phyloP scores from a whole-genome alignment of 768 basidiomycete species.

The Suillus paluster region DNA sequence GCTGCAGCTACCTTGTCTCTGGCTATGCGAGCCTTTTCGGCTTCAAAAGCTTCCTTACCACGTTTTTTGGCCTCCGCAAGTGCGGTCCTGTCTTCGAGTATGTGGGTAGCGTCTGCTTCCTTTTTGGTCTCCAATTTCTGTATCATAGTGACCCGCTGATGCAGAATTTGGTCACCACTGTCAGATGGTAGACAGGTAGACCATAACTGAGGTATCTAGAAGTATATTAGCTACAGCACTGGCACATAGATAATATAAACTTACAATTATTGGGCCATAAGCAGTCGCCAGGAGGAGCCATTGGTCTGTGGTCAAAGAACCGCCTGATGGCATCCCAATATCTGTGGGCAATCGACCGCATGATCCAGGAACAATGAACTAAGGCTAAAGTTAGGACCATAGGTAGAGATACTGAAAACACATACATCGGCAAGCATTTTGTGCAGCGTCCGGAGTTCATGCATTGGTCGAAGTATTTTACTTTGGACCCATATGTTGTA shows the following conservation, averaged over 20 bases:
- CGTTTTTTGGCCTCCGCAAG: neutral
- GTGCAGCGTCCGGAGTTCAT: neutral
- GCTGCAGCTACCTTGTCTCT: neutral
- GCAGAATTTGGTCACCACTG: neutral
- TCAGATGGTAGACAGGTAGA: conserved; percentile 14
- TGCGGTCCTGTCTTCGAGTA: neutral
- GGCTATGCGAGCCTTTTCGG: neutral
- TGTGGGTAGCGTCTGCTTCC: neutral
- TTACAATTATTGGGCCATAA: conserved; percentile 31
- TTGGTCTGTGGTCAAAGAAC: conserved; percentile 39
- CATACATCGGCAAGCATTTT: conserved; percentile 1
- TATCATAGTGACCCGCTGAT: neutral
- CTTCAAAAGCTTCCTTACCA: neutral
- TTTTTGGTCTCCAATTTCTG: neutral
- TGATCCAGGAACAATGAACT: neutral
- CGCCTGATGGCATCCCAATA: conserved; percentile 38
- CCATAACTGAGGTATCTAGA: conserved; percentile 34
- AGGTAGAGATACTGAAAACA: neutral
- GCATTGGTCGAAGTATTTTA: conserved; percentile 18
- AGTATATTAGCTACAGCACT: neutral
- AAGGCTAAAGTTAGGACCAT: conserved; percentile 1
- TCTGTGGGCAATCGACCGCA: conserved; percentile 23
- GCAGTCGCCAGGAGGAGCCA: conserved; percentile 34
- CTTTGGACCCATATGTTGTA: conserved; percentile 32
- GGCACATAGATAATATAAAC: conserved; percentile 7